Evolutionary conservation across 2,329 filamentous ascomycete species (phyloP).

Genomic region (Trichophaea hybrida): DNA sequence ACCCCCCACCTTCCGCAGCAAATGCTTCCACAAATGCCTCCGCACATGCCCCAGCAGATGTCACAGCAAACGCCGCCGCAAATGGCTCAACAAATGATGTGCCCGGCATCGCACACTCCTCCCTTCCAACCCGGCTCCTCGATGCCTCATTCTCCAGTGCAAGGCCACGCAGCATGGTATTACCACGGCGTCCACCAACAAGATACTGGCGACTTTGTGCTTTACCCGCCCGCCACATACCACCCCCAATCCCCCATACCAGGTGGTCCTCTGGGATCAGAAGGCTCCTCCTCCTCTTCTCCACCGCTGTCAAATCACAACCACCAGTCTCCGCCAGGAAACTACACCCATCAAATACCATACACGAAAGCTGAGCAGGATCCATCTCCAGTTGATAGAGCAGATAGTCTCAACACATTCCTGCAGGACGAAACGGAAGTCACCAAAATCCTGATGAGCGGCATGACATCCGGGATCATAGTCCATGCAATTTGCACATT

Average conservation of each 20-base stretch:
- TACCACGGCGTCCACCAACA: background rate
- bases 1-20: background rate
- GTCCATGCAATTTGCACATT: no score
- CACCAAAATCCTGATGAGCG: no score
- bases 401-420: background rate
- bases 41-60: background rate
- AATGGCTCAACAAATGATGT: background rate
- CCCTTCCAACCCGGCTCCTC: background rate
- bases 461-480: no score
- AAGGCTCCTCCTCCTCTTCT: no score
- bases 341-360: background rate
- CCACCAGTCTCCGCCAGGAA: background rate
- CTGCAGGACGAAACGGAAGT: no score
- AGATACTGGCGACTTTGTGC: background rate
- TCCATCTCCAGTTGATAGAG: background rate
- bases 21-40: background rate
- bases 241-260: background rate
- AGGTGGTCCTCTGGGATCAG: background rate
- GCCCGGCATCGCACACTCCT: background rate
- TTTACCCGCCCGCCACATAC: background rate
- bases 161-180: background rate
- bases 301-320: background rate
- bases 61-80: background rate
- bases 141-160: background rate
- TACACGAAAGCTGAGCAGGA: background rate